Evolutionary conservation across 306 rosid genomes (phyloP).

Genomic region (Trichosanthes truncata): DNA sequence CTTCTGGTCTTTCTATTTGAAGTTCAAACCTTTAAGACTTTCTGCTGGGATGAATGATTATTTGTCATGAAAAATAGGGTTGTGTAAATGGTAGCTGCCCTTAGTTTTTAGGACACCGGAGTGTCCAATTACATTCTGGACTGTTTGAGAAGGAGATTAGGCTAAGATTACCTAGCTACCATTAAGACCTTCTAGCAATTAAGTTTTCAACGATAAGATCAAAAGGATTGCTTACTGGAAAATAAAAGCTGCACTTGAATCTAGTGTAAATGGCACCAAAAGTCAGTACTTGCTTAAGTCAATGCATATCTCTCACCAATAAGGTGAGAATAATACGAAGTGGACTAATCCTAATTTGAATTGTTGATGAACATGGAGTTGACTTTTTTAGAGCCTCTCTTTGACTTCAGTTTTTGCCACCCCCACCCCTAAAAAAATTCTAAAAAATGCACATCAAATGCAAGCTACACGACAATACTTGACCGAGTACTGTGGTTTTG

Average conservation of each 20-base stretch:
- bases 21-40: neutral
- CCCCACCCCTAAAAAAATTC: neutral
- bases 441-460: neutral
- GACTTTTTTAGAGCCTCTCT: neutral
- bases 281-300: constrained; percentile 9
- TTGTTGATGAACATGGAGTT: neutral
- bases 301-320: neutral
- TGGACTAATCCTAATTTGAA: neutral
- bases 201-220: neutral
- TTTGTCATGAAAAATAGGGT: neutral
- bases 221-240: neutral
- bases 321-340: neutral
- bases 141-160: neutral
- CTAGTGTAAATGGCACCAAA: neutral
- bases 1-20: neutral
- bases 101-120: neutral
- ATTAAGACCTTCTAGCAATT: neutral
- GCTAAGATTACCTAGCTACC: neutral
- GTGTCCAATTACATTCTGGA: neutral
- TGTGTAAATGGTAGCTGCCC: neutral
- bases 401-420: constrained; percentile 1
- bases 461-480: neutral
- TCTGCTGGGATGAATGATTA: neutral
- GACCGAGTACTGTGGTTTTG: neutral
- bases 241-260: neutral